These are phyloP conservation scores for Yamadazyma triangularis DNA, from an alignment of 1,139 yeast species.

Conservation along the genomic window DNA sequence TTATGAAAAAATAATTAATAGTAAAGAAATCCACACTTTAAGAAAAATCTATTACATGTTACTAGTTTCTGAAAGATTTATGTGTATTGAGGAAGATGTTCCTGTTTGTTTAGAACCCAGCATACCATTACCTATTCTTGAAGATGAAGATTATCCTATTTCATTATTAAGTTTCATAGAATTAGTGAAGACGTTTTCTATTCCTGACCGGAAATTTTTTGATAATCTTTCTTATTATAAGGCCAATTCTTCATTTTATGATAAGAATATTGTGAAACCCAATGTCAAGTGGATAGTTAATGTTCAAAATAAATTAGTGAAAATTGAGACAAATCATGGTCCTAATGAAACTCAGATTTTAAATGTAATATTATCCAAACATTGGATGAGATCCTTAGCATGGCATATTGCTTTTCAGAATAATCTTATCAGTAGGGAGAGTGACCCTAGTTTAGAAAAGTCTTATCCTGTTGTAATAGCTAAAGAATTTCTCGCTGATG, in stretches of 20 bases:
- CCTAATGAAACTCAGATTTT: slow-evolving; percentile 24
- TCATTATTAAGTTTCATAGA: slow-evolving; percentile 24
- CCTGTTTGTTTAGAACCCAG: slow-evolving; percentile 29
- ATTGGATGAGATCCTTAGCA: slow-evolving; percentile 30
- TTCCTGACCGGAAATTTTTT: slow-evolving; percentile 27
- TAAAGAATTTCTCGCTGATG: slow-evolving; percentile 19
- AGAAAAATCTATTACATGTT: slow-evolving; percentile 29
- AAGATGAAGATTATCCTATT: slow-evolving; percentile 28
- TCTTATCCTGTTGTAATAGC: slow-evolving; percentile 28
- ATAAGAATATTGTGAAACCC: slow-evolving; percentile 4
- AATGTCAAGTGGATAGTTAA: slow-evolving; percentile 20
- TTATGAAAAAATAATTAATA: slow-evolving; percentile 16
- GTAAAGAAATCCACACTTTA: slow-evolving; percentile 26
- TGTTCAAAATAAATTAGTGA: slow-evolving; percentile 18
- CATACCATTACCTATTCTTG: slow-evolving; percentile 25
- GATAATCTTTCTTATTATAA: slow-evolving; percentile 17
- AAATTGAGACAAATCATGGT: slow-evolving; percentile 13
- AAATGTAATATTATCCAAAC: slow-evolving; percentile 26
- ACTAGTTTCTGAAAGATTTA: slow-evolving; percentile 31
- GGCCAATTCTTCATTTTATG: slow-evolving; percentile 2
- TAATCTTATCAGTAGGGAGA: slow-evolving; percentile 7
- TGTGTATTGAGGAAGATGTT: slow-evolving; percentile 31
- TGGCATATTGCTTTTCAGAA: slow-evolving; percentile 28
- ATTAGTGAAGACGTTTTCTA: slow-evolving; percentile 20
- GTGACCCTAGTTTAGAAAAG: slow-evolving; percentile 15